Conservation (phyloP, 176 grass and related monocot genomes). For the Zea luxurians region DNA sequence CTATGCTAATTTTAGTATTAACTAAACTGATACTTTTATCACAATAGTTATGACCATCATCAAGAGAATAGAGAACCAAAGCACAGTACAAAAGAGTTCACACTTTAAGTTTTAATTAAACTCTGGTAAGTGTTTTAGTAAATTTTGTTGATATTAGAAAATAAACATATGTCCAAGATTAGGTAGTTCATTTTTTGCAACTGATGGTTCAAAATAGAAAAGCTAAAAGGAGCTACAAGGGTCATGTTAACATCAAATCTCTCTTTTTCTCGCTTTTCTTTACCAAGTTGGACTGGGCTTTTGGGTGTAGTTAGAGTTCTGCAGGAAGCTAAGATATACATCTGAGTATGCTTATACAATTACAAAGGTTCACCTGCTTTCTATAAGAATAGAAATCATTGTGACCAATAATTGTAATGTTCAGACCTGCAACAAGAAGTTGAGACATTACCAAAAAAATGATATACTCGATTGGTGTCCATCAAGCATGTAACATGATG, state of each 20-base stretch:
- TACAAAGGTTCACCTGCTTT: constrained; percentile 64
- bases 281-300: background rate
- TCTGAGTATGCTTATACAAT: background rate
- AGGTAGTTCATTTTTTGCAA: background rate
- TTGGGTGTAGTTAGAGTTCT: background rate
- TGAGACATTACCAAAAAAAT: background rate
- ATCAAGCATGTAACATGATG: background rate
- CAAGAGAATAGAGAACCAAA: background rate
- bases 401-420: constrained; percentile 77
- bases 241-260: constrained; percentile 7
- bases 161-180: constrained; percentile 25
- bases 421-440: constrained; percentile 56
- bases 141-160: constrained; percentile 13
- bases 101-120: background rate
- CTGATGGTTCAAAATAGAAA: background rate
- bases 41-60: background rate
- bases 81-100: background rate
- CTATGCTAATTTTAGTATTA: background rate
- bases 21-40: constrained; percentile 14
- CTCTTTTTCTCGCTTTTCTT: constrained; percentile 35
- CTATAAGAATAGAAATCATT: constrained; percentile 99
- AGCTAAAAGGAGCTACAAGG: constrained; percentile 29
- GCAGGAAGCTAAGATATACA: constrained; percentile 5
- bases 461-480: background rate
- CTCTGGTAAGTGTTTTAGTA: background rate